phyloP scores from a whole-genome alignment of 108 stramenopile species.

The Skeletonema tropicum region DNA sequence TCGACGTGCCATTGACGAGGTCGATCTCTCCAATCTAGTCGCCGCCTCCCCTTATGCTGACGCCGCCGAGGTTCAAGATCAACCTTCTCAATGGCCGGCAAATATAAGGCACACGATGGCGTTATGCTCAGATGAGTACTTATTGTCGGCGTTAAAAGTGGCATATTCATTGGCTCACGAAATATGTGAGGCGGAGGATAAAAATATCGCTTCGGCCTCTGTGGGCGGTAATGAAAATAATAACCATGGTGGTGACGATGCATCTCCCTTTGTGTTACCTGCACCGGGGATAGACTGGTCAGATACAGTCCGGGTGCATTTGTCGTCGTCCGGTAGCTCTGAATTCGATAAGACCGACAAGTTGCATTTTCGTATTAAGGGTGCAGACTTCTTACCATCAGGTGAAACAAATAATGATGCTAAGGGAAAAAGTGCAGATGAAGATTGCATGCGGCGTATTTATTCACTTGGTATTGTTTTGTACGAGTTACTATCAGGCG shows the following conservation, averaged over 20 bases:
- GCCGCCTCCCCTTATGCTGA: not conserved
- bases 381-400: not conserved
- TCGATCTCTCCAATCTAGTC: not conserved
- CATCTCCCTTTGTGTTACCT: not conserved
- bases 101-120: not conserved
- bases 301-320: not conserved
- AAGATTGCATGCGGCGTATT: not conserved
- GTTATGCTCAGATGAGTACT: not conserved
- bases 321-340: not conserved
- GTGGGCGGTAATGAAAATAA: not conserved
- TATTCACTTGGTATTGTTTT: constrained; percentile 1
- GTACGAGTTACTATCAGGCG: not conserved
- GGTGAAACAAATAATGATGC: not conserved
- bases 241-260: not conserved
- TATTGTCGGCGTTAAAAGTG: not conserved
- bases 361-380: not conserved
- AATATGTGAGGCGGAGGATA: not conserved
- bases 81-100: not conserved
- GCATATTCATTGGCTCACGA: not conserved
- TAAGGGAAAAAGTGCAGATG: not conserved
- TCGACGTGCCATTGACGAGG: not conserved
- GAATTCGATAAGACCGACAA: not conserved
- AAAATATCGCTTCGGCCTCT: not conserved
- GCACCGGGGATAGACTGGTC: not conserved
- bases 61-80: too few species aligned